Evolutionary conservation across 805 yeast species (phyloP), one percentile per base, ranked within the genome.

Genomic region (Hanseniaspora lachancei): DNA sequence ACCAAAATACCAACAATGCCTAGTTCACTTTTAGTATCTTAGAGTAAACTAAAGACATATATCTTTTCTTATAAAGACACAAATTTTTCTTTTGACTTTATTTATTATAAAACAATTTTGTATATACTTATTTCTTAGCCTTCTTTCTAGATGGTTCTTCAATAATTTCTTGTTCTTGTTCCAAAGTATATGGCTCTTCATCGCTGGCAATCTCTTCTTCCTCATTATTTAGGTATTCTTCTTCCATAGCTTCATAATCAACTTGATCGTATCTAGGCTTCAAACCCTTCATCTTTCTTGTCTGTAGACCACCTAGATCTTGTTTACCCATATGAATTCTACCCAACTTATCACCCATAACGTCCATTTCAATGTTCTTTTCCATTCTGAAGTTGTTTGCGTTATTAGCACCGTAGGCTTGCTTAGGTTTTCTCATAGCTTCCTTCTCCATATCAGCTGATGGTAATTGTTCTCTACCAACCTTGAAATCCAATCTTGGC

Each of bases 231-330:
- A 66, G 64, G 29, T 72, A 78, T 2, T 73, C 79, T 47, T 74
- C 81, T 54, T 73, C 78, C 48, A 74, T 80, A 52, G 76, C 83
- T 43, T 78, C 80, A 27, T 73, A 78, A 32, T 71, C 76, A 47
- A 68, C 72, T 71, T 87, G 96, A 68, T 89, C 96, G 63, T 77
- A 89, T 68, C 78, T 80, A 56, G 86, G 77, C 74, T 93, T 93
- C 66, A 93, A 77, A 69, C 98, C 98, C 77, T 93, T 93, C 96
- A 93, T 88, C 81, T 93, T 93, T 73, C 98, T 81, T 6, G 98
- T 91, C 73, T 93, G 98, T 68, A 93, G 70, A 69, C 83, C 83
- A 66, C 79, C 76, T 69, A 93, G 75, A 69, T 93, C 97, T 75
- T 93, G 98, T 69, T 82, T 82, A 72, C 96, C 97, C 71, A 93